Percentiles rank a stretch among this genome's conserved stretches.
phyloP scores from a whole-genome alignment of 345 rosid genomes.

The Acer yangbiense region DNA sequence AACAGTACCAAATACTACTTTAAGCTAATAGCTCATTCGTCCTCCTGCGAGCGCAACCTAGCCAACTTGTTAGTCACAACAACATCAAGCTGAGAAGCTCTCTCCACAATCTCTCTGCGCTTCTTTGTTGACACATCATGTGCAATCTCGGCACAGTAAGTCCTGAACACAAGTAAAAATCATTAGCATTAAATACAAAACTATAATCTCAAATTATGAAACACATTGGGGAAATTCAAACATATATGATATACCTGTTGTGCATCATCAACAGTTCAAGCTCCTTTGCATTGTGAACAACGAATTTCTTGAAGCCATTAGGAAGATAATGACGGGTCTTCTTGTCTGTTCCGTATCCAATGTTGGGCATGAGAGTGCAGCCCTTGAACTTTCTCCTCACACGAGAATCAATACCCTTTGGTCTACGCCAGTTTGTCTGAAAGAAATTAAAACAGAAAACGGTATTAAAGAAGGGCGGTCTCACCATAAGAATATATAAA shows the following conservation, averaged over 20 bases:
- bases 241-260: conserved; percentile 54
- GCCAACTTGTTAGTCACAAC: conserved; percentile 71
- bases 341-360: conserved; percentile 82
- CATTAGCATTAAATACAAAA: not conserved
- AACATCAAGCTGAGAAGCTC: conserved; percentile 85
- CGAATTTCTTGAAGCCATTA: conserved; percentile 82
- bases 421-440: conserved; percentile 81
- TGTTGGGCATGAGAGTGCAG: conserved; percentile 75
- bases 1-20: too few species aligned
- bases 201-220: not conserved
- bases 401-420: conserved; percentile 87
- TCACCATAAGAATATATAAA: not conserved
- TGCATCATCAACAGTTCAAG: conserved; percentile 94
- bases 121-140: conserved; percentile 79
- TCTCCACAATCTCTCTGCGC: conserved; percentile 77
- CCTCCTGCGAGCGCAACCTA: conserved; percentile 84
- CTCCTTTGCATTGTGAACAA: conserved; percentile 70
- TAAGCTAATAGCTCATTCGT: conserved; percentile 43
- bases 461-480: not conserved
- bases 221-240: not conserved
- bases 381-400: conserved; percentile 88
- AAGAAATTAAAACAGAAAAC: not conserved
- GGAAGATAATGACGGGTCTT: conserved; percentile 83
- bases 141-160: conserved; percentile 86
- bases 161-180: conserved; percentile 33